These are phyloP conservation scores for Colletotrichum phormii DNA, from an alignment of 2,329 filamentous ascomycete species.

Conservation along the genomic window DNA sequence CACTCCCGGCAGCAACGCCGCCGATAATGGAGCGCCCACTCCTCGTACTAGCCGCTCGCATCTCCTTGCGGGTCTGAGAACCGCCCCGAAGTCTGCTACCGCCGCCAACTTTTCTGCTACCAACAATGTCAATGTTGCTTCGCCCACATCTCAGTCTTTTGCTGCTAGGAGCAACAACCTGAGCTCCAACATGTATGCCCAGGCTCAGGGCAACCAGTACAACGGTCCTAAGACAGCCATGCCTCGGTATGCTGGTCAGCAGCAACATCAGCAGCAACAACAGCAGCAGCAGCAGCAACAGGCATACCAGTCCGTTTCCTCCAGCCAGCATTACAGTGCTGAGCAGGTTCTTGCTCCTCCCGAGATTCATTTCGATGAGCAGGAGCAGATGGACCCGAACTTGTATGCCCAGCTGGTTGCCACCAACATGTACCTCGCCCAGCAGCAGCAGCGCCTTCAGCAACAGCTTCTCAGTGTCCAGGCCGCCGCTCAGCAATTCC, in stretches of 20 bases:
- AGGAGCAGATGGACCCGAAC: conserved; percentile 84
- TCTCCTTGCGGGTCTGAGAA: conserved; percentile 90
- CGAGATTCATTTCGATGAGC: conserved; percentile 78
- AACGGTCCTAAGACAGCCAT: conserved; percentile 69
- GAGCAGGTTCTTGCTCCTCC: conserved; percentile 91
- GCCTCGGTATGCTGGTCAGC: conserved; percentile 57
- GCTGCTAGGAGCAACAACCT: conserved; percentile 55
- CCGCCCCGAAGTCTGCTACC: conserved; percentile 88
- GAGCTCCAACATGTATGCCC: conserved; percentile 56
- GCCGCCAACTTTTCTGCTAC: conserved; percentile 75
- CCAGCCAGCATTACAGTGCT: conserved; percentile 68
- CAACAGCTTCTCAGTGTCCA: conserved; percentile 91
- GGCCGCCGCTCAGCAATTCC: conserved; percentile 84
- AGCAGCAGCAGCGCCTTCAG: conserved; percentile 94
- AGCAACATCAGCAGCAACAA: conserved; percentile 48
- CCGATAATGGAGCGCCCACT: conserved; percentile 78
- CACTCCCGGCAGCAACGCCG: conserved; percentile 75
- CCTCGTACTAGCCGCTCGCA: conserved; percentile 96
- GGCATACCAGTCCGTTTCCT: conserved; percentile 39
- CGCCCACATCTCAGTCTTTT: conserved; percentile 57
- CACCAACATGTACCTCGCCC: conserved; percentile 91
- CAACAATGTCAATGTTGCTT: conserved; percentile 56
- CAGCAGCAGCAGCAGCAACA: conserved; percentile 47
- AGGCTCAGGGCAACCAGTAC: conserved; percentile 56
- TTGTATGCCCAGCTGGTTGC: conserved; percentile 90